A percentile compares a stretch with the other conserved stretches of the same genome.
Conservation (phyloP, 345 rosid genomes). For the Murraya paniculata region DNA sequence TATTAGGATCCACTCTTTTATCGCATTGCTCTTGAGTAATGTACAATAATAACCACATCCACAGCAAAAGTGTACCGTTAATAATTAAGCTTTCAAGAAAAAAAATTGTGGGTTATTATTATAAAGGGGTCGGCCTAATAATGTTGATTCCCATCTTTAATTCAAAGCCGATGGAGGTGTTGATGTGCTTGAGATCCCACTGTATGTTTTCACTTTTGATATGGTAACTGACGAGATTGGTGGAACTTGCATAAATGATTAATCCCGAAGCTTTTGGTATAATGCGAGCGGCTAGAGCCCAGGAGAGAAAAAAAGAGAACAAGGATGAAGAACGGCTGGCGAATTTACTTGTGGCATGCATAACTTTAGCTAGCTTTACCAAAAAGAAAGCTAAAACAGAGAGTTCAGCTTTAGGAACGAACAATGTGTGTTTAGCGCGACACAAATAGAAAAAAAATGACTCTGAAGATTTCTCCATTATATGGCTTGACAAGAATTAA, state of each 20-base stretch:
- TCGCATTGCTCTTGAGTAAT: background rate
- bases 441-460: background rate
- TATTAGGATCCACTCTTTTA: background rate
- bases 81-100: background rate
- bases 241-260: background rate
- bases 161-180: background rate
- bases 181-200: background rate
- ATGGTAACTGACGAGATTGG: background rate
- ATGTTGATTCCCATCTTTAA: slow-evolving; percentile 3
- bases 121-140: slow-evolving; percentile 3
- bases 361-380: background rate
- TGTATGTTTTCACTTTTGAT: background rate
- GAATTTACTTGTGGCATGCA: background rate
- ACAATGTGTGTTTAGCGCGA: slow-evolving; percentile 3
- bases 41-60: background rate
- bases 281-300: background rate
- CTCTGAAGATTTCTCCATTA: background rate
- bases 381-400: background rate
- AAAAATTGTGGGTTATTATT: background rate
- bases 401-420: slow-evolving; percentile 3
- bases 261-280: background rate
- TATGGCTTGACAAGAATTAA: background rate
- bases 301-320: too few relatives aligned
- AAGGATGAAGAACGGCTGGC: background rate
- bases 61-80: background rate